Conservation (phyloP, 257 asterid species). For the Solanum ossicruentum region DNA sequence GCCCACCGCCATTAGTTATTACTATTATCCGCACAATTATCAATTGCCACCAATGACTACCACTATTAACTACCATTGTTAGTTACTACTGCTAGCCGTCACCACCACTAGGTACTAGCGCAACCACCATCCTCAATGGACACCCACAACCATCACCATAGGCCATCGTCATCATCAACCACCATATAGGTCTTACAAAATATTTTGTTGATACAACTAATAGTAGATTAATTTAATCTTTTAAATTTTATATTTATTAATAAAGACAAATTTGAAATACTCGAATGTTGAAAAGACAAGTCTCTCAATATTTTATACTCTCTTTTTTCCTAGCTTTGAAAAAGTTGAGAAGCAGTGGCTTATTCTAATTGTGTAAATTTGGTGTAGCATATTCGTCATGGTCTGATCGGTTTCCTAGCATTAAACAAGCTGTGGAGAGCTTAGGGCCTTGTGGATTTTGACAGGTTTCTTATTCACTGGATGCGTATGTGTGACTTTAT, state of each 20-base stretch:
- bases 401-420: conserved; percentile 52
- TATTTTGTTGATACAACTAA: neutral
- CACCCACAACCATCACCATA: neutral
- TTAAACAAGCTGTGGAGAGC: conserved; percentile 40
- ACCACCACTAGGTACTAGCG: neutral
- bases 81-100: neutral
- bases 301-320: neutral
- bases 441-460: conserved; percentile 1
- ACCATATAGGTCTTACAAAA: neutral
- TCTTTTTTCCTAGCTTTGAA: neutral
- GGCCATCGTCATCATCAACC: neutral
- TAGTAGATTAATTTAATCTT: neutral
- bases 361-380: neutral
- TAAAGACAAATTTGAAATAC: neutral
- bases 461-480: neutral
- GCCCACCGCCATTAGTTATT: neutral
- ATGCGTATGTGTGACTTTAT: neutral
- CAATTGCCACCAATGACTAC: neutral
- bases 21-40: neutral
- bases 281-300: neutral
- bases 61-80: neutral
- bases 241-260: neutral
- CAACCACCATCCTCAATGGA: neutral
- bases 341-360: neutral
- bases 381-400: conserved; percentile 57